phyloP scores from a whole-genome alignment of 176 grass and related monocot species.

The Pontederia crassipes region DNA sequence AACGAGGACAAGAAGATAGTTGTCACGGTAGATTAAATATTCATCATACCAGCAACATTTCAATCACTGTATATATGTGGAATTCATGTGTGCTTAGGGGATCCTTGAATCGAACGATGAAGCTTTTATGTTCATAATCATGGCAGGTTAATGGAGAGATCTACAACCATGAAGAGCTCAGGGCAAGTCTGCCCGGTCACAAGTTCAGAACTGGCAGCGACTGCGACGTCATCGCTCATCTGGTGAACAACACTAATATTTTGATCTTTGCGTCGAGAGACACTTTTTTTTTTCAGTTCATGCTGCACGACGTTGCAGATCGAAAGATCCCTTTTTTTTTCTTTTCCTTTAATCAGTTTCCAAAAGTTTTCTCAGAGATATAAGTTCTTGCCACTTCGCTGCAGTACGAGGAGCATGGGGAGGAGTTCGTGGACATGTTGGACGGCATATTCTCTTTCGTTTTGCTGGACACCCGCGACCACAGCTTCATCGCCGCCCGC shows the following conservation, averaged over 20 bases:
- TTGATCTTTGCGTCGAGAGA: too few species aligned
- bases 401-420: conserved; percentile 77
- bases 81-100: too few species aligned
- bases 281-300: too few species aligned
- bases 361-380: not conserved
- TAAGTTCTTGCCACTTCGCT: not conserved
- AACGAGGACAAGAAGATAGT: conserved; percentile 64
- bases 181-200: conserved; percentile 53
- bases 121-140: too few species aligned
- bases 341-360: not conserved
- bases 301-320: not conserved
- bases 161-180: conserved; percentile 74
- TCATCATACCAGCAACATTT: too few species aligned
- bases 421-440: conserved; percentile 70
- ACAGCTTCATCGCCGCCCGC: conserved; percentile 56
- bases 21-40: conserved; percentile 40
- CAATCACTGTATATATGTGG: too few species aligned
- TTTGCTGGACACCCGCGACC: conserved; percentile 57
- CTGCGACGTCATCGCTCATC: conserved; percentile 83
- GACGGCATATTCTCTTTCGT: conserved; percentile 88
- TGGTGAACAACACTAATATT: conserved; percentile 29
- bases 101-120: too few species aligned
- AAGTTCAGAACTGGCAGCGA: conserved; percentile 78
- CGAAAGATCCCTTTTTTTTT: not conserved
- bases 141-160: conserved; percentile 76